phyloP scores from a whole-genome alignment of 2,329 filamentous ascomycete species.

The Neofusicoccum parvum region DNA sequence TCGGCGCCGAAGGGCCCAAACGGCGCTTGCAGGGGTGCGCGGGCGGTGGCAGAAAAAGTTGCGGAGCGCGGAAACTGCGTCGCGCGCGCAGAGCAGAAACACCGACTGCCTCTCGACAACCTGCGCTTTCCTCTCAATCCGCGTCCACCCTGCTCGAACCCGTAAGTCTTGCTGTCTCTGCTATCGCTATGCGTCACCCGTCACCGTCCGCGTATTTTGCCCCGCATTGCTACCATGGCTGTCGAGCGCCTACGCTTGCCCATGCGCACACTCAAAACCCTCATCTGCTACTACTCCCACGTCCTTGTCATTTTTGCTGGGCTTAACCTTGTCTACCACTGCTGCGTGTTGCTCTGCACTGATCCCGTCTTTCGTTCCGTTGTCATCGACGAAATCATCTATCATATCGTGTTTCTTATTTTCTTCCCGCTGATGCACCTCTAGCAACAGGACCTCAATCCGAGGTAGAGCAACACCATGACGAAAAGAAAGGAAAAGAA shows the following conservation, averaged over 20 bases:
- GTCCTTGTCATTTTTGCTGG: background rate
- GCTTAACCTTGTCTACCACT: background rate
- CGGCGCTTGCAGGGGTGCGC: background rate
- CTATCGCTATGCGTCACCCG: background rate
- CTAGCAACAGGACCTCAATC: too few species aligned
- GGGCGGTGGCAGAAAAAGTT: slow-evolving; percentile 21
- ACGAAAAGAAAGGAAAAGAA: slow-evolving; percentile 57
- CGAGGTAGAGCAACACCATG: slow-evolving; percentile 30
- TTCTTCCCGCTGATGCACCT: background rate
- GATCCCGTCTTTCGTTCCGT: background rate
- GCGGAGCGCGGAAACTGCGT: background rate
- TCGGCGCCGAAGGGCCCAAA: background rate
- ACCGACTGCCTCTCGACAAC: background rate
- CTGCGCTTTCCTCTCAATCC: background rate
- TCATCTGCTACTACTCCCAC: background rate
- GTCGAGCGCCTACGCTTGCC: background rate
- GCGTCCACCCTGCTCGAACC: background rate
- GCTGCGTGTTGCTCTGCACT: background rate
- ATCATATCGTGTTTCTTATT: background rate
- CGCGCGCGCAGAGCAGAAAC: background rate
- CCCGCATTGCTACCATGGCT: background rate
- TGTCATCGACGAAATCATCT: background rate
- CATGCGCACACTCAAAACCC: background rate
- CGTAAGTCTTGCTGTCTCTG: background rate
- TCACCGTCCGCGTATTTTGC: background rate